These are phyloP conservation scores for Rhizophora mangle DNA, from an alignment of 345 rosid species.

Conservation along the genomic window DNA sequence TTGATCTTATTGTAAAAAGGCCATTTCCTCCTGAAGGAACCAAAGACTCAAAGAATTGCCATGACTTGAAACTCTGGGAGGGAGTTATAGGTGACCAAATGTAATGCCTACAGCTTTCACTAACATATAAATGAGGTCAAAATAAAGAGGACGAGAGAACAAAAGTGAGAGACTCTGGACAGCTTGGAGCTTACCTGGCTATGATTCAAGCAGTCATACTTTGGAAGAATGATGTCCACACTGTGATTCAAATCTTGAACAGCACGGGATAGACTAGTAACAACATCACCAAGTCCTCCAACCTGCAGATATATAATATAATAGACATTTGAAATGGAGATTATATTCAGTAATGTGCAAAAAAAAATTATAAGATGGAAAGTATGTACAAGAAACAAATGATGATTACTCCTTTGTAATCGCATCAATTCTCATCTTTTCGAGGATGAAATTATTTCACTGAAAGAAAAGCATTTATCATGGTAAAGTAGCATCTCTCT, in stretches of 20 bases:
- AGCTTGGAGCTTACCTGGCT: slow-evolving; percentile 59
- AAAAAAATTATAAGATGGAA: slow-evolving; percentile 1
- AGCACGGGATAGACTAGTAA: slow-evolving; percentile 96
- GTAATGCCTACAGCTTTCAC: no score
- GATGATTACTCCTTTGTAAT: neutral
- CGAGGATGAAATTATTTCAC: neutral
- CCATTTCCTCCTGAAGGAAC: no score
- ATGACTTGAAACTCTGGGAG: no score
- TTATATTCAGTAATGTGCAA: neutral
- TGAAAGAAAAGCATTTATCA: neutral
- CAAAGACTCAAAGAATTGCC: no score
- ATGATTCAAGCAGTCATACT: slow-evolving; percentile 78
- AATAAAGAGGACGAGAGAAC: no score
- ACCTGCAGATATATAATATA: slow-evolving; percentile 47
- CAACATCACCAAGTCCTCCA: slow-evolving; percentile 96
- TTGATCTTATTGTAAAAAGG: no score
- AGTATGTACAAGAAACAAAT: neutral
- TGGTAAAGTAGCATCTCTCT: no score
- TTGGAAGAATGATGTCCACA: slow-evolving; percentile 81
- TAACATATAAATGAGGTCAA: no score
- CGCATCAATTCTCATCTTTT: neutral
- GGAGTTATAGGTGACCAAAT: no score
- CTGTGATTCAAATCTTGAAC: slow-evolving; percentile 89
- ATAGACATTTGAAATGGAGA: slow-evolving; percentile 1
- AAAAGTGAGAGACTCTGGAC: neutral